Conservation (phyloP, 2,329 filamentous ascomycete species). For the Pestalotiopsis sp. region DNA sequence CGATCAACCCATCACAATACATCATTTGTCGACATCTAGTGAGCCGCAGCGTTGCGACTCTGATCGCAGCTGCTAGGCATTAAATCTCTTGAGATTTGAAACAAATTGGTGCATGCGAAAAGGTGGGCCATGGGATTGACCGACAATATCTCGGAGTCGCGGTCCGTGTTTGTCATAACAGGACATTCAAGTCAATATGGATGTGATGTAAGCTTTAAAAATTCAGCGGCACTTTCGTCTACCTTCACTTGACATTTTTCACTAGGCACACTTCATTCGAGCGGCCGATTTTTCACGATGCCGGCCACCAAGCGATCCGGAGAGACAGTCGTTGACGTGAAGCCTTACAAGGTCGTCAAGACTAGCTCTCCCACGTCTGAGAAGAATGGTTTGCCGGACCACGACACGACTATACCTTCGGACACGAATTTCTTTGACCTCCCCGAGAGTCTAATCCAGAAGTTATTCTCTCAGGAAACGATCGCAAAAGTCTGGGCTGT, state of each 20-base stretch:
- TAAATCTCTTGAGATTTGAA: not conserved
- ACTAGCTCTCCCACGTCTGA: not conserved
- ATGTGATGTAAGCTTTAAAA: not conserved
- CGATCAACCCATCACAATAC: not conserved
- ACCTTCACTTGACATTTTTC: not conserved
- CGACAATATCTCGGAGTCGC: not conserved
- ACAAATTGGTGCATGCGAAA: not conserved
- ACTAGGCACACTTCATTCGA: not conserved
- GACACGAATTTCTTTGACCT: not conserved
- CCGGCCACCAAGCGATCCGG: not conserved
- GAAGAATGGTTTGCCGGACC: not conserved
- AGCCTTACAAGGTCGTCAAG: not conserved
- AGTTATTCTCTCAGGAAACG: not conserved
- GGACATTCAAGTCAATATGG: not conserved
- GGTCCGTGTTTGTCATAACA: not conserved
- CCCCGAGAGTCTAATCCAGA: not conserved
- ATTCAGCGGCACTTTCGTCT: not conserved
- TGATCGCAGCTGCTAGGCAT: not conserved
- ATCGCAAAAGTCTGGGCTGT: constrained; percentile 8
- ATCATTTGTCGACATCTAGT: not conserved
- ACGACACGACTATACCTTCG: not conserved
- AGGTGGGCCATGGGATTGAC: not conserved
- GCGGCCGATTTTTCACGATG: not conserved
- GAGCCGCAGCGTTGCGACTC: not conserved
- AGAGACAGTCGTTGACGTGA: not conserved